These are phyloP conservation scores for Solanum sejunctum DNA, from an alignment of 257 asterid species.

Conservation along the genomic window DNA sequence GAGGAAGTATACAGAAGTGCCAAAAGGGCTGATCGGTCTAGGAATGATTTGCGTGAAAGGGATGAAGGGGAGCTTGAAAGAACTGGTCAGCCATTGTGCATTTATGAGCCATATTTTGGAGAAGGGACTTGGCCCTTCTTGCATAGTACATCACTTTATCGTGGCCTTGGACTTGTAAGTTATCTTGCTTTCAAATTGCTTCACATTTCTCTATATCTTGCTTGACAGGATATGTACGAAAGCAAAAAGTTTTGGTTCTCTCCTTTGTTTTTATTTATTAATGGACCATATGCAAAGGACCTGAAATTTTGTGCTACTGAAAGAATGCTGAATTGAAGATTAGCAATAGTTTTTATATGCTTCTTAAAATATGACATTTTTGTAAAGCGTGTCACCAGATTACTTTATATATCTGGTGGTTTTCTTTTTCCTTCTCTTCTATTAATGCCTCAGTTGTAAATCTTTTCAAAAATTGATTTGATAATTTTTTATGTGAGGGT, in stretches of 20 bases:
- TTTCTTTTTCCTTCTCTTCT: background rate
- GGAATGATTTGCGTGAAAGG: constrained; percentile 69
- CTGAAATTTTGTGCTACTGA: background rate
- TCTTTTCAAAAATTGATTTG: background rate
- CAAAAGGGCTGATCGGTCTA: constrained; percentile 60
- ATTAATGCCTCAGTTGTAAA: background rate
- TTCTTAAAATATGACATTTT: background rate
- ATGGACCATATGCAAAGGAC: background rate
- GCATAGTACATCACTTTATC: constrained; percentile 69
- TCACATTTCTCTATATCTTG: background rate
- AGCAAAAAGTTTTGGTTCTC: background rate
- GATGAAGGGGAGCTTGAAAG: constrained; percentile 97
- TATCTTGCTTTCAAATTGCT: background rate
- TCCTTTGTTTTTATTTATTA: background rate
- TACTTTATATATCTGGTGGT: background rate
- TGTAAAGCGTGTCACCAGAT: background rate
- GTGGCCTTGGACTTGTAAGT: constrained; percentile 84
- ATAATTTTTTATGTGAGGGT: background rate
- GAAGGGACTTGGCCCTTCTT: constrained; percentile 93
- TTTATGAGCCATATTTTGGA: constrained; percentile 87
- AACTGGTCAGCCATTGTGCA: constrained; percentile 85
- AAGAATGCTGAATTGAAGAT: background rate
- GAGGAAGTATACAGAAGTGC: constrained; percentile 76
- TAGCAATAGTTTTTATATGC: background rate
- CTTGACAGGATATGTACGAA: background rate